A percentile compares a stretch with the other conserved stretches of the same genome.
phyloP scores from a whole-genome alignment of 2,329 filamentous ascomycete genomes.

The Microcyclosporella mali region DNA sequence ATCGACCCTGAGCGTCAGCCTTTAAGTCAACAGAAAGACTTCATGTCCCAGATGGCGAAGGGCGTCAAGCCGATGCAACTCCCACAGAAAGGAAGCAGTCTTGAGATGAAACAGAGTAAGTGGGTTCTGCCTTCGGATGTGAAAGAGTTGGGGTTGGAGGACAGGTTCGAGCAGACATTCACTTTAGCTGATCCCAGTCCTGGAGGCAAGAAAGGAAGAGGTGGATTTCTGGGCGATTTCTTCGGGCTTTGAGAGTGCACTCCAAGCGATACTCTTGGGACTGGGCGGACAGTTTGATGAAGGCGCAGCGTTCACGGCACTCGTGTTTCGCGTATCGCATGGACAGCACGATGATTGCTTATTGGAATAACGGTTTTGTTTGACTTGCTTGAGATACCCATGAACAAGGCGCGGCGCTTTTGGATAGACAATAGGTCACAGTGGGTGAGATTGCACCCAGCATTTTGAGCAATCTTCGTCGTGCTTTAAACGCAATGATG shows the following conservation, averaged over 20 bases:
- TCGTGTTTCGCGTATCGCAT: too few relatives aligned
- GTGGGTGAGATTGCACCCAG: too few relatives aligned
- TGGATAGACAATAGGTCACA: too few relatives aligned
- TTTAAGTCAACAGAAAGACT: constrained; percentile 44
- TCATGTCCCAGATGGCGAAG: constrained; percentile 41
- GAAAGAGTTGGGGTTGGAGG: constrained; percentile 19
- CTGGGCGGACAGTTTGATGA: too few relatives aligned
- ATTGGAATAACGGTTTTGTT: too few relatives aligned
- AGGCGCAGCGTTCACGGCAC: too few relatives aligned
- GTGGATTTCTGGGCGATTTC: constrained; percentile 1
- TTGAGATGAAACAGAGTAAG: constrained; percentile 17
- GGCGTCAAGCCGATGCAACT: constrained; percentile 21
- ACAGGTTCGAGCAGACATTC: constrained; percentile 16
- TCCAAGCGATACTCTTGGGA: too few relatives aligned
- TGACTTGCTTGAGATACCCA: too few relatives aligned
- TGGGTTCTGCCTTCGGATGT: constrained; percentile 17
- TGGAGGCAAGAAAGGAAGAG: neutral
- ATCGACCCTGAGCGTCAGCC: constrained; percentile 33
- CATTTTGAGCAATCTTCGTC: too few relatives aligned
- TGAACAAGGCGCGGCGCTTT: too few relatives aligned
- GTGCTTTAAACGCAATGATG: too few relatives aligned
- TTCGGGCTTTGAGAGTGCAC: constrained; percentile 6
- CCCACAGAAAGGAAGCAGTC: constrained; percentile 15
- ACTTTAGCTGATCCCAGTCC: constrained; percentile 11
- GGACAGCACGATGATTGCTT: too few relatives aligned